These are phyloP conservation scores for Graphilbum ipis-grandicollis DNA, from an alignment of 2,329 filamentous ascomycete genomes.

Conservation along the genomic window DNA sequence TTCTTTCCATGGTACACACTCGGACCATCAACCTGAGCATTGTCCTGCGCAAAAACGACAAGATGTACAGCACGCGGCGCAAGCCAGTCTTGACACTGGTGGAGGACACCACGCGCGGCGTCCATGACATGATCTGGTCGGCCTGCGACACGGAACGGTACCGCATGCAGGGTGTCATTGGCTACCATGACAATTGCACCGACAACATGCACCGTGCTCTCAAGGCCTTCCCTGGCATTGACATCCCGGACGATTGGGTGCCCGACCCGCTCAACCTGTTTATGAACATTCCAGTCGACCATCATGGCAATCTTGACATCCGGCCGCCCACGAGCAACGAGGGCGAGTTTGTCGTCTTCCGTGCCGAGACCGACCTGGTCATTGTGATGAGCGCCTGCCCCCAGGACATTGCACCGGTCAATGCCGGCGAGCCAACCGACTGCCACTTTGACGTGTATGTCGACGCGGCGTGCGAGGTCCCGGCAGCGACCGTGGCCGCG, in stretches of 20 bases:
- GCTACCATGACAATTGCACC: conserved; percentile 21
- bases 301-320: conserved; percentile 16
- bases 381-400: conserved; percentile 24
- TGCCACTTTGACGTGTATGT: conserved; percentile 12
- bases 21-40: conserved; percentile 16
- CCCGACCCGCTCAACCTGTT: conserved; percentile 25
- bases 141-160: conserved; percentile 22
- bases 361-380: conserved; percentile 18
- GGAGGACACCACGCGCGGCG: conserved; percentile 19
- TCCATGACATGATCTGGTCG: conserved; percentile 22
- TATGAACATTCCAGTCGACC: conserved; percentile 23
- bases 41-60: conserved; percentile 14
- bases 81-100: conserved; percentile 18
- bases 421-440: conserved; percentile 18
- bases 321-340: conserved; percentile 15
- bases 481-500: background rate
- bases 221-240: conserved; percentile 11
- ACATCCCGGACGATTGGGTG: conserved; percentile 15
- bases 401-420: conserved; percentile 20
- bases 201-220: conserved; percentile 20
- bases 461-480: background rate
- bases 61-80: conserved; percentile 18
- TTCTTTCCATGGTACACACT: conserved; percentile 21
- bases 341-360: conserved; percentile 17
- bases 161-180: conserved; percentile 17